phyloP scores from a whole-genome alignment of 2,329 filamentous ascomycete species.

The Fusarium domesticum region DNA sequence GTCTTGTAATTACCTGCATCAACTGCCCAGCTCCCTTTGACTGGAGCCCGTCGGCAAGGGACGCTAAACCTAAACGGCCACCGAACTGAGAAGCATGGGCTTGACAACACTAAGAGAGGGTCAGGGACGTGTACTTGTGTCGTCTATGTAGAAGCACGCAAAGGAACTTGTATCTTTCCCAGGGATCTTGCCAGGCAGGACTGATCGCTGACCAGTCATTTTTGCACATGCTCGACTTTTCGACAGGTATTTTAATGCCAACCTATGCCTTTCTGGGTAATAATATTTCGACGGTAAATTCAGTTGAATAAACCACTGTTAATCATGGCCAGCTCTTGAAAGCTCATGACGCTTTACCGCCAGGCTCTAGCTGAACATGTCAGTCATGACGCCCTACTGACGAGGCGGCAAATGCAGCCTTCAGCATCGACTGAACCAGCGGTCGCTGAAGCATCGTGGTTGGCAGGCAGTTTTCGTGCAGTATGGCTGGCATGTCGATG shows the following conservation, averaged over 20 bases:
- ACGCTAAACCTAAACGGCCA: constrained; percentile 29
- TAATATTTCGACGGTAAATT: constrained; percentile 9
- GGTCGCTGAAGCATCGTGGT: not conserved
- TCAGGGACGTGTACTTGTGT: constrained; percentile 4
- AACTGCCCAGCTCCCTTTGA: not conserved
- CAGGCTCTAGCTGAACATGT: not conserved
- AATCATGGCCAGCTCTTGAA: not conserved
- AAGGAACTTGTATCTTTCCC: constrained; percentile 5
- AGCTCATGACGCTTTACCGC: not conserved
- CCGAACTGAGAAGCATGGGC: constrained; percentile 17
- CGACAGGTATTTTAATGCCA: not conserved
- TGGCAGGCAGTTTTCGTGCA: not conserved
- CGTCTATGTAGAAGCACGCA: not conserved
- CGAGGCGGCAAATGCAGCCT: not conserved
- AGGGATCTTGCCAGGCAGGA: constrained; percentile 8
- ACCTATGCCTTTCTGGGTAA: constrained; percentile 15
- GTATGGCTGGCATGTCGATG: not conserved
- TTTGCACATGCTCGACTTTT: constrained; percentile 23
- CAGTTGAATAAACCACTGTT: not conserved
- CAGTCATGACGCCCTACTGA: not conserved
- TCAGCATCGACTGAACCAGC: not conserved
- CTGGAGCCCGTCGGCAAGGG: not conserved
- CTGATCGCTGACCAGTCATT: constrained; percentile 20
- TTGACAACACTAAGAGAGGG: not conserved
- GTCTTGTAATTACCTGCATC: constrained; percentile 7